phyloP scores from a whole-genome alignment of 2,329 filamentous ascomycete species.

The Fusarium sp. region DNA sequence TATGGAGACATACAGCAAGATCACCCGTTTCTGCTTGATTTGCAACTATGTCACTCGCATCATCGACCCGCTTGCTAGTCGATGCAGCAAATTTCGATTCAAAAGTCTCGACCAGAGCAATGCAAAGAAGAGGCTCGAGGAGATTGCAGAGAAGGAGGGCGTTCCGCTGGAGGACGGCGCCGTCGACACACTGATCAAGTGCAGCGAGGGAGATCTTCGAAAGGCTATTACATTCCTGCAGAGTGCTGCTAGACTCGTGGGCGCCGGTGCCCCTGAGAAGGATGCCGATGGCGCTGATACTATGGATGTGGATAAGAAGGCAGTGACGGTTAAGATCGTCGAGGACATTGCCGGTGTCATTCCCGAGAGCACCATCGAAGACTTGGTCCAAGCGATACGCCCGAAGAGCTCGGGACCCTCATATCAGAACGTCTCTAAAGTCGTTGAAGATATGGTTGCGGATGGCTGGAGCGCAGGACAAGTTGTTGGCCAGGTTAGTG shows the following conservation, averaged over 20 bases:
- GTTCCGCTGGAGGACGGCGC: constrained; percentile 83
- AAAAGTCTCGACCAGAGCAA: constrained; percentile 93
- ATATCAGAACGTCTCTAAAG: constrained; percentile 80
- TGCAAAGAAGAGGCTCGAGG: constrained; percentile 80
- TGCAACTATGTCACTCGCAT: constrained; percentile 99
- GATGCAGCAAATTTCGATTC: constrained; percentile 98
- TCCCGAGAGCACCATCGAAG: constrained; percentile 78
- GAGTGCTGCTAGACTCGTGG: constrained; percentile 89
- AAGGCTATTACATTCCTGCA: constrained; percentile 98
- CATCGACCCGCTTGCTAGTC: constrained; percentile 92
- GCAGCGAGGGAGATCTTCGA: constrained; percentile 92
- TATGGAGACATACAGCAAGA: constrained; percentile 98
- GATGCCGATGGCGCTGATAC: constrained; percentile 68
- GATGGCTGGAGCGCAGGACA: constrained; percentile 98
- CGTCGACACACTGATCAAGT: constrained; percentile 84
- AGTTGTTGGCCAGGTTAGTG: constrained; percentile 79
- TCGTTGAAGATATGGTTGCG: constrained; percentile 90
- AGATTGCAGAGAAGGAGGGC: constrained; percentile 85
- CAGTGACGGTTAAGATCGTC: constrained; percentile 81
- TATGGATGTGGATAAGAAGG: constrained; percentile 70
- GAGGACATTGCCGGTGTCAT: constrained; percentile 98
- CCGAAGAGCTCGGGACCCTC: constrained; percentile 72
- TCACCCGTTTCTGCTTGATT: constrained; percentile 96
- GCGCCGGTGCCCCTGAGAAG: constrained; percentile 66
- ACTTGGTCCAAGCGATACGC: constrained; percentile 80